These are phyloP conservation scores for Citrus australasica DNA, from an alignment of 345 rosid genomes.

Conservation along the genomic window DNA sequence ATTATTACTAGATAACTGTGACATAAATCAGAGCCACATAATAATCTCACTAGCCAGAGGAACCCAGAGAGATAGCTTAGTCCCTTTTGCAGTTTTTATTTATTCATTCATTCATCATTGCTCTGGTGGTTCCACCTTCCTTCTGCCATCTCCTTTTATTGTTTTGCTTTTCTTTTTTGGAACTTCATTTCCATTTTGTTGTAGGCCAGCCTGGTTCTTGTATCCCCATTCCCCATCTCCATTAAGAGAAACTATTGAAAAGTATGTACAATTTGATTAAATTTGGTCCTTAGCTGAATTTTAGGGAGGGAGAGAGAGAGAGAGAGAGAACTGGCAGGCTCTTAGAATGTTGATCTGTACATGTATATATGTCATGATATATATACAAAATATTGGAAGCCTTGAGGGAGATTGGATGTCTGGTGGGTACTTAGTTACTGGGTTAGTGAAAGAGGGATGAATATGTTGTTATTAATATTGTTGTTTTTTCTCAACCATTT, in stretches of 20 bases:
- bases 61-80: conserved; percentile 54
- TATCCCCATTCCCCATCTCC: conserved; percentile 37
- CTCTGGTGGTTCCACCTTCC: conserved; percentile 40
- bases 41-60: conserved; percentile 36
- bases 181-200: conserved; percentile 23
- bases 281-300: conserved; percentile 22
- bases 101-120: conserved; percentile 65
- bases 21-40: conserved; percentile 43
- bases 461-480: conserved; percentile 40
- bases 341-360: conserved; percentile 42
- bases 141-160: conserved; percentile 17
- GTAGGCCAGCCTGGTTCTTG: conserved; percentile 48
- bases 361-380: conserved; percentile 53
- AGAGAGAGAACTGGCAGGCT: conserved; percentile 35
- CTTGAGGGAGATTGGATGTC: conserved; percentile 38
- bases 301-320: conserved; percentile 20
- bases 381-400: conserved; percentile 50
- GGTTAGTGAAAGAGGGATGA: conserved; percentile 46
- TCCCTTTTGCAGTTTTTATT: conserved; percentile 44
- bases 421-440: conserved; percentile 47
- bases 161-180: conserved; percentile 1
- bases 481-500: conserved; percentile 39
- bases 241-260: conserved; percentile 10
- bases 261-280: conserved; percentile 39
- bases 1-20: conserved; percentile 42